Base-by-base conservation (phyloP, 1,284 basidiomycete genomes). In the Laetiporus sulphureus region DNA sequence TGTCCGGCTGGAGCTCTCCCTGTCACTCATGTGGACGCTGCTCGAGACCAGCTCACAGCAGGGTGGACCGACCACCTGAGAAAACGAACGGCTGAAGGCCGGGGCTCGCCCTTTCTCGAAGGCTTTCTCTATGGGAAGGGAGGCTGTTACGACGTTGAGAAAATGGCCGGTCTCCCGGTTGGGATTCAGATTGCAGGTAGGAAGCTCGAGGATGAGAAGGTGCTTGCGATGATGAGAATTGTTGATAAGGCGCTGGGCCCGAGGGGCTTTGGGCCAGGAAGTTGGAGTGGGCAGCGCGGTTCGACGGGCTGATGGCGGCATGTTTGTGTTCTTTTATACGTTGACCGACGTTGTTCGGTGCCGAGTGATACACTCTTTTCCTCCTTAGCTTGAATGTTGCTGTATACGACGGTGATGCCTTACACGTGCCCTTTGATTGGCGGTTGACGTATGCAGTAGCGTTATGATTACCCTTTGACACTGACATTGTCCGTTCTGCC, bases 171-270 rank as follows among this genome's bases (percentile, higher is more conserved):
- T 0, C 71, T 96, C 59, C 91, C 91, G 0, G 75, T 95, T 0
- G 84, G 79, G 1, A 73, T 96, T 32, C 92, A 96, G 63, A 58
- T 94, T 18, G 82, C 87, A 0, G 87, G 86, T 1, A 75, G 69
- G 54, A 74, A 70, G 47, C 91, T 80, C 75, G 83, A 92, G 54
- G 92, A 95, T 39, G 92, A 94, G 67, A 89, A 88, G 61, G 79
- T 92, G 2, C 56, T 95, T 36, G 77, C 65, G 18, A 75, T 91
- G 64, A 93, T 94, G 91, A 68, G 71, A 48, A 63, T 91, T n/a
- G 65, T 94, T 5, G 89, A 92, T 5, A 42, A 27, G 7, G 25
- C 25, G 13, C 13, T 27, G 25, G 25, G 25, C 7, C 25, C 25
- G 13, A 7, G 25, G 7, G 25, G 25, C 7, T 27, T 27, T 27